Percentiles rank a stretch among this genome's conserved stretches.
These are phyloP conservation scores for Ogataea thermomethanolica DNA, from an alignment of 805 yeast genomes.

Conservation along the genomic window DNA sequence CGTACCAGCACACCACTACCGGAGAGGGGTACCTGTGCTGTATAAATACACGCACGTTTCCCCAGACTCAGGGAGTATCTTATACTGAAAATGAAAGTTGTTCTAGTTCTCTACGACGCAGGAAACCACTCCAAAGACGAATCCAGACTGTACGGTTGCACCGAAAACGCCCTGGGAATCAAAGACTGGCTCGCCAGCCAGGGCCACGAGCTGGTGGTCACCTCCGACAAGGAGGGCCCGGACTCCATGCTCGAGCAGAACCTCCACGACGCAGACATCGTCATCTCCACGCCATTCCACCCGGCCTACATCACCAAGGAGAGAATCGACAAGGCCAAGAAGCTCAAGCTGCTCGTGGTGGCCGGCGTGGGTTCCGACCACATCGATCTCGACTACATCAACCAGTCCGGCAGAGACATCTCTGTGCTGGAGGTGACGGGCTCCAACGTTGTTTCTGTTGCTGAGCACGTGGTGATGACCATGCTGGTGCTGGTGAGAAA, in stretches of 20 bases:
- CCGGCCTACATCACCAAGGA: conserved; percentile 72
- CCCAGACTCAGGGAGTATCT: neutral
- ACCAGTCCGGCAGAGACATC: conserved; percentile 57
- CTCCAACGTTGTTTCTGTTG: conserved; percentile 74
- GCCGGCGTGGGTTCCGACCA: conserved; percentile 89
- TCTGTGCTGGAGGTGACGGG: conserved; percentile 81
- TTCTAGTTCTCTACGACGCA: conserved; percentile 58
- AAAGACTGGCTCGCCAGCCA: conserved; percentile 57
- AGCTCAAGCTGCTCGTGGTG: conserved; percentile 64
- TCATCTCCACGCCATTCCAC: conserved; percentile 80
- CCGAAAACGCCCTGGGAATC: conserved; percentile 74
- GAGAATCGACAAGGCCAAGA: conserved; percentile 66
- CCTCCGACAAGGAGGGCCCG: conserved; percentile 66
- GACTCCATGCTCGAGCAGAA: conserved; percentile 57
- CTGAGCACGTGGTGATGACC: conserved; percentile 77
- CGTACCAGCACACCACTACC: neutral
- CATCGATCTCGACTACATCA: conserved; percentile 61
- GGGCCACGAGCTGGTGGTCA: conserved; percentile 66
- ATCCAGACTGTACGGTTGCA: conserved; percentile 60
- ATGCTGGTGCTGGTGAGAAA: conserved; percentile 69
- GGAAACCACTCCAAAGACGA: conserved; percentile 58
- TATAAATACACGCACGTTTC: conserved; percentile 2
- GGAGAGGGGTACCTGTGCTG: conserved; percentile 7
- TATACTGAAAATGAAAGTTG: conserved; percentile 36
- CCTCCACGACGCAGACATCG: conserved; percentile 68